phyloP scores from a whole-genome alignment of 495 filamentous ascomycete species.

The Rhizodiscina lignyota region DNA sequence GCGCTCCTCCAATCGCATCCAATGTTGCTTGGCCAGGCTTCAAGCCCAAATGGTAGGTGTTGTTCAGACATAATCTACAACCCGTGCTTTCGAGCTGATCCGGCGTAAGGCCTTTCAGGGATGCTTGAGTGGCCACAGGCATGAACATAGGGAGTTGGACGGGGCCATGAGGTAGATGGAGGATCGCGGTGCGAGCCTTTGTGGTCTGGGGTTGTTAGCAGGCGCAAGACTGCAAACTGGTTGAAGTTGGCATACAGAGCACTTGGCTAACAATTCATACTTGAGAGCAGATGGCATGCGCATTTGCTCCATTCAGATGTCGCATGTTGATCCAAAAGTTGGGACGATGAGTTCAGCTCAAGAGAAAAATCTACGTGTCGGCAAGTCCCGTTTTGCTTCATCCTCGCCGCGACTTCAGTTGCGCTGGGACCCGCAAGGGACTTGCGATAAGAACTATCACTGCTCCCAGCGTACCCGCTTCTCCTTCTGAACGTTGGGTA shows the following conservation, averaged over 20 bases:
- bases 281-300: slow-evolving; percentile 60
- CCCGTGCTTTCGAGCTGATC: slow-evolving; percentile 78
- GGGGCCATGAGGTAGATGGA: slow-evolving; percentile 80
- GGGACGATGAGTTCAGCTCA: no score
- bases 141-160: slow-evolving; percentile 90
- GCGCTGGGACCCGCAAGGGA: no score
- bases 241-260: slow-evolving; percentile 44
- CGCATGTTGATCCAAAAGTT: no score
- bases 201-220: slow-evolving; percentile 46
- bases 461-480: no score
- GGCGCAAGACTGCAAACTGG: background rate
- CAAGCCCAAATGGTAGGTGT: slow-evolving; percentile 91
- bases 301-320: slow-evolving; percentile 13
- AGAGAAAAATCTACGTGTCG: no score
- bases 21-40: slow-evolving; percentile 85
- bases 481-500: no score
- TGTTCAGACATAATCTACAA: slow-evolving; percentile 86
- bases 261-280: slow-evolving; percentile 66
- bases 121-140: slow-evolving; percentile 96
- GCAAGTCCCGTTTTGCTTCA: no score
- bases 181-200: slow-evolving; percentile 79
- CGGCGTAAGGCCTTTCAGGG: slow-evolving; percentile 84
- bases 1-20: slow-evolving; percentile 75
- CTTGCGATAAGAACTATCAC: no score
- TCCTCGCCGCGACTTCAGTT: no score